These are phyloP conservation scores for Cryptococcus sp. DNA, from an alignment of 1,284 basidiomycete species.

Conservation along the genomic window DNA sequence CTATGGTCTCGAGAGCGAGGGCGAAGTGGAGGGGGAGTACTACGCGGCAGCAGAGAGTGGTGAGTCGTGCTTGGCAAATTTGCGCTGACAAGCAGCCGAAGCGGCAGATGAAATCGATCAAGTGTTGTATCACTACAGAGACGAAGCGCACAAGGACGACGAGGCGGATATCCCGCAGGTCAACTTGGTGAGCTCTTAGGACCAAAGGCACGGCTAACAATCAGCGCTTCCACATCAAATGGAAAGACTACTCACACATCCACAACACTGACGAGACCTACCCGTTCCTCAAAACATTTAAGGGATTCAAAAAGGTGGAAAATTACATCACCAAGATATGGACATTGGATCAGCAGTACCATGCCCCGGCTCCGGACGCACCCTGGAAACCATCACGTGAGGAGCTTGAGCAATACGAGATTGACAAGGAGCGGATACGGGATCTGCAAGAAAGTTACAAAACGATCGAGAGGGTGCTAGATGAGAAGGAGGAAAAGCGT, in stretches of 20 bases:
- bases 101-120: conserved; percentile 78
- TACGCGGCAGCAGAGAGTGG: conserved; percentile 60
- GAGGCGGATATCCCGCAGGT: conserved; percentile 76
- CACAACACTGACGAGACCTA: conserved; percentile 98
- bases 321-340: conserved; percentile 91
- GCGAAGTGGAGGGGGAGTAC: conserved; percentile 67
- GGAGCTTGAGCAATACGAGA: conserved; percentile 82
- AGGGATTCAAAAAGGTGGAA: conserved; percentile 93
- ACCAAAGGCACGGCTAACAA: neutral
- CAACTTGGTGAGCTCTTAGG: conserved; percentile 68
- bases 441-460: conserved; percentile 90
- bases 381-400: conserved; percentile 73
- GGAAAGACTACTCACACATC: conserved; percentile 90
- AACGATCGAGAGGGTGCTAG: conserved; percentile 87
- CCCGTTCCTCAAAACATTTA: conserved; percentile 71
- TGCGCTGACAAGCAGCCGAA: conserved; percentile 16
- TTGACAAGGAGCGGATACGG: conserved; percentile 86
- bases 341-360: conserved; percentile 69
- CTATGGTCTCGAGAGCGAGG: conserved; percentile 67
- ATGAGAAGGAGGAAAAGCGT: conserved; percentile 68
- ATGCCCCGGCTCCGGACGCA: conserved; percentile 55
- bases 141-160: conserved; percentile 75
- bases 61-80: conserved; percentile 6
- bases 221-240: conserved; percentile 93
- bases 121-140: conserved; percentile 76